Evolutionary conservation across 2,329 filamentous ascomycete species (phyloP), one percentile per base, ranked within the genome.

Genomic region (Scopulariopsis brevicaulis): DNA sequence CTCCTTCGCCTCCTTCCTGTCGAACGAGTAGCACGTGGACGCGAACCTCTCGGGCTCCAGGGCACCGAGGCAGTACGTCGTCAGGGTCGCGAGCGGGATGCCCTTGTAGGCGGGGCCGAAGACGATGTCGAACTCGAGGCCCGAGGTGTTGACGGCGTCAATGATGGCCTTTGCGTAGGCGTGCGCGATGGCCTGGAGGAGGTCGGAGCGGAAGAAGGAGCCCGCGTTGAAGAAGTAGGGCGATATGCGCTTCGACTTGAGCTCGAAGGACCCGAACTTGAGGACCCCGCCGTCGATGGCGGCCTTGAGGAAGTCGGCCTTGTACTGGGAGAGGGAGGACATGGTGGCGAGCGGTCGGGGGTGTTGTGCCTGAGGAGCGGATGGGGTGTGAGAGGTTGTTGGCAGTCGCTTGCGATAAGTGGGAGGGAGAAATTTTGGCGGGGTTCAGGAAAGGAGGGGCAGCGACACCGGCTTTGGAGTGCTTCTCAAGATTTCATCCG

Each of bases 191-290:
- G 90, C 84, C 62, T 81, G 82, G 62, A 95, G 83, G 34, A 96
- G 82, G 61, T 85, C 80, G 24, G 87, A 87, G 56, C 85, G 86
- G 78, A 94, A 90, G 74, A 97, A 95, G 66, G 89, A 84, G 60
- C 92, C 91, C 53, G 92, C 91, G 73, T 96, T 96, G 84, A 97
- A 96, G 79, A 97, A 97, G 81, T 97, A 97, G 50, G 94, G 94
- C 14, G 91, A 96, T 66, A 79, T 79, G 67, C 93, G 89, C 73
- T 90, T 89, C 57, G 92, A 96, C 77, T 99, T 99, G 69, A 99
- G 84, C 65, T 87, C 89, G 75, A 90, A 94, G 69, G 80, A 84
- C 71, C 90, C 90, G 70, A 94, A 94, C 67, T 85, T 88, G 64
- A 94, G 82, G 65, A 89, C 85, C 62, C 81, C 80, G 65, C 85